phyloP scores from a whole-genome alignment of 164 flowering plant species.

The Brasenia schreberi region DNA sequence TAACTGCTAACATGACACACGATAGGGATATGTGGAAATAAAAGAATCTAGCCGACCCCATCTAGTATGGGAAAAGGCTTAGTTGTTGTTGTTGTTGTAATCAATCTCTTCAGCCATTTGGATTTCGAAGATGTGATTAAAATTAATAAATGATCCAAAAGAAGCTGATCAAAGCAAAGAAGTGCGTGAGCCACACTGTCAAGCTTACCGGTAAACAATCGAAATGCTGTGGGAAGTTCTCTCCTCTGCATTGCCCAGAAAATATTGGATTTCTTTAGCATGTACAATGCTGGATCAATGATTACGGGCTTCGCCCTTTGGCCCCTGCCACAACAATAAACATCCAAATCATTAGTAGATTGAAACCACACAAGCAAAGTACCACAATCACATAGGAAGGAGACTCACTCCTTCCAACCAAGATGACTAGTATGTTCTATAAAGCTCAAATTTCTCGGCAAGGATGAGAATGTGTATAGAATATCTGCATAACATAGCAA shows the following conservation, averaged over 20 bases:
- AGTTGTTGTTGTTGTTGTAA: no score
- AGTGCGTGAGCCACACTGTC: no score
- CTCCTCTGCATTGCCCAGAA: constrained; percentile 46
- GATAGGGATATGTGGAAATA: no score
- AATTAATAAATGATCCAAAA: no score
- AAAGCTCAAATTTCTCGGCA: constrained; percentile 61
- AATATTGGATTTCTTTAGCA: constrained; percentile 39
- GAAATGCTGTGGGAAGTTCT: constrained; percentile 63
- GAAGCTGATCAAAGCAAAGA: no score
- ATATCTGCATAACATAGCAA: constrained; percentile 46
- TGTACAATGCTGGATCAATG: constrained; percentile 78
- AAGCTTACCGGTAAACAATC: constrained; percentile 61
- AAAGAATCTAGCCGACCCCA: no score
- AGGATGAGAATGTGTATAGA: constrained; percentile 36
- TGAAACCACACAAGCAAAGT: no score
- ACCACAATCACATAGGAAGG: background rate
- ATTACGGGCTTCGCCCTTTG: constrained; percentile 84
- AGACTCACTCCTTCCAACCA: constrained; percentile 85
- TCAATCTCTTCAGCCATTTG: no score
- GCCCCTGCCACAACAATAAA: constrained; percentile 26
- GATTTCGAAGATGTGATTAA: no score
- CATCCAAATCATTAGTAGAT: no score
- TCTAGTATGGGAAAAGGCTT: no score
- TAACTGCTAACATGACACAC: no score
- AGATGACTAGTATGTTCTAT: constrained; percentile 78